Conservation (phyloP, 202 grass and related monocot genomes). For the Schoenoplectus triqueter region DNA sequence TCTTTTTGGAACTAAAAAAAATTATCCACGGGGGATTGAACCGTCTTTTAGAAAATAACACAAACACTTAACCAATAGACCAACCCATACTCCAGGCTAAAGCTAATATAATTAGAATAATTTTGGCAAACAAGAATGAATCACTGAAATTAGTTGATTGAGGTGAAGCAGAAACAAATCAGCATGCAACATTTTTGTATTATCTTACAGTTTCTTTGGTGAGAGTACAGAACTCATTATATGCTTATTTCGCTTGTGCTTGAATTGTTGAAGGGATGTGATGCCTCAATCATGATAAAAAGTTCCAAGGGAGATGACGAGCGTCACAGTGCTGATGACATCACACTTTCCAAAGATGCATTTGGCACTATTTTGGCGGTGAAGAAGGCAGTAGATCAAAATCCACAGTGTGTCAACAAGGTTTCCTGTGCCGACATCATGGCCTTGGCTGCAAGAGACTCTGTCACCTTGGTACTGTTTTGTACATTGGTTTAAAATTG, state of each 20-base stretch:
- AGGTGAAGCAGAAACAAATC: not conserved
- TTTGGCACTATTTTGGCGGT: constrained; percentile 44
- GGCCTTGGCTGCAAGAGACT: constrained; percentile 66
- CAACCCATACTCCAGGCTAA: not conserved
- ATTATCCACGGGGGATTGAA: too few relatives aligned
- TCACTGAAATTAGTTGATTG: not conserved
- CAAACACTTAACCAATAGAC: too few relatives aligned
- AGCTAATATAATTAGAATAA: too few relatives aligned
- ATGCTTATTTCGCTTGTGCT: not conserved
- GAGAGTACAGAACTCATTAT: not conserved
- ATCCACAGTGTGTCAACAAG: constrained; percentile 49
- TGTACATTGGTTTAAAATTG: not conserved
- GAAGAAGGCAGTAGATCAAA: constrained; percentile 55
- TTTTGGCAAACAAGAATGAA: not conserved
- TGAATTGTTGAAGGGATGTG: constrained; percentile 46
- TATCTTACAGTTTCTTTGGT: not conserved
- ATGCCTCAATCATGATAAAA: constrained; percentile 60
- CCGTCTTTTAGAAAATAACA: too few relatives aligned
- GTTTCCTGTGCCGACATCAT: constrained; percentile 83
- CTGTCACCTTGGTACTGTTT: constrained; percentile 38
- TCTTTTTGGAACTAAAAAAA: too few relatives aligned
- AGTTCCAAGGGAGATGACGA: constrained; percentile 50
- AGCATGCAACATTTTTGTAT: not conserved
- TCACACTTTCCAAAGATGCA: constrained; percentile 49
- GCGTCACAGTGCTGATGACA: constrained; percentile 47